These are phyloP conservation scores for Tulasnella sp. DNA, from an alignment of 768 basidiomycete species.

Conservation along the genomic window DNA sequence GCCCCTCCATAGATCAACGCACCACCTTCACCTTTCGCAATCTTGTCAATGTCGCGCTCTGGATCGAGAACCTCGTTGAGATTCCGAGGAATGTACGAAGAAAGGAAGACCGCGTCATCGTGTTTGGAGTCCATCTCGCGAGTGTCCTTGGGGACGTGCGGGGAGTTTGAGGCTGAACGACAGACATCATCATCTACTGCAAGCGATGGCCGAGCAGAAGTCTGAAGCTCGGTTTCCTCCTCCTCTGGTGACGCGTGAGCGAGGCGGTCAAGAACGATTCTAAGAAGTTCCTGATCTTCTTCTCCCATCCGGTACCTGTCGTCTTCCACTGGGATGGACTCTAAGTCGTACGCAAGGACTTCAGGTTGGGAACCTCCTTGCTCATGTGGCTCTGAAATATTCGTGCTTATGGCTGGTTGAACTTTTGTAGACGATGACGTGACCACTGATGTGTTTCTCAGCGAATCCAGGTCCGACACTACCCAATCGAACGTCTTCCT, in stretches of 20 bases:
- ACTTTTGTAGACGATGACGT: too few relatives aligned
- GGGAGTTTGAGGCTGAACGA: neutral
- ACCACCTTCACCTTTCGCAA: slow-evolving; percentile 56
- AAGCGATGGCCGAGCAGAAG: neutral
- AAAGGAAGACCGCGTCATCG: slow-evolving; percentile 83
- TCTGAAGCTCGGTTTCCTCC: neutral
- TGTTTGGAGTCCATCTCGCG: slow-evolving; percentile 31
- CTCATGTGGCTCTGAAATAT: too few relatives aligned
- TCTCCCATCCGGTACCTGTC: slow-evolving; percentile 20
- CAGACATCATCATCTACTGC: neutral
- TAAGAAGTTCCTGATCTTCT: neutral
- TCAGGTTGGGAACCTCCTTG: slow-evolving; percentile 18
- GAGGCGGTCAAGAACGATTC: neutral
- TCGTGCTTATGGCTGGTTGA: too few relatives aligned
- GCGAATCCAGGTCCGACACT: slow-evolving; percentile 21
- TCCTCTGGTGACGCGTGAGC: neutral
- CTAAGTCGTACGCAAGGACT: slow-evolving; percentile 20
- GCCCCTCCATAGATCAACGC: slow-evolving; percentile 71
- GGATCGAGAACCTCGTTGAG: slow-evolving; percentile 91
- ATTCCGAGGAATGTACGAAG: slow-evolving; percentile 85
- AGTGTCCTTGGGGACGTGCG: neutral
- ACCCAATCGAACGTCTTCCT: slow-evolving; percentile 83
- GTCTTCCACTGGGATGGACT: slow-evolving; percentile 39
- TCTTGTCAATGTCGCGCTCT: slow-evolving; percentile 75
- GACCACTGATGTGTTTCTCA: too few relatives aligned